Evolutionary conservation across 1,284 basidiomycete species (phyloP).

Genomic region (Sporisorium exsertum): DNA sequence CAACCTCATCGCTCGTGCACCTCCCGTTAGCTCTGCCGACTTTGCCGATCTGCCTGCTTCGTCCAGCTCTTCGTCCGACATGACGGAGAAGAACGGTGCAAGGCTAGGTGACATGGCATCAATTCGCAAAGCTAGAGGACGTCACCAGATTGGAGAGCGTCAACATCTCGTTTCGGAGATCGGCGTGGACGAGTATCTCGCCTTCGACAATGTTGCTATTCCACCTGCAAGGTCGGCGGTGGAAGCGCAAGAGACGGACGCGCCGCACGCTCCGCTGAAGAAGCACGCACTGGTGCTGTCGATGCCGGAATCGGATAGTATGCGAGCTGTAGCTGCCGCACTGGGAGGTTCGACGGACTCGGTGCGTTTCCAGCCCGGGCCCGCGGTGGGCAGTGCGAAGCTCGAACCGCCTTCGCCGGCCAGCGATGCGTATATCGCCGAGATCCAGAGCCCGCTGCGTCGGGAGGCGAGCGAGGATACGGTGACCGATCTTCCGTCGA

Average conservation of each 20-base stretch:
- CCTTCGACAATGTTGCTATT: slow-evolving; percentile 18
- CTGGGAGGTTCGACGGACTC: slow-evolving; percentile 26
- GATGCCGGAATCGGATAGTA: slow-evolving; percentile 38
- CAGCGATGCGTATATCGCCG: slow-evolving; percentile 13
- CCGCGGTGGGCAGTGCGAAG: slow-evolving; percentile 25
- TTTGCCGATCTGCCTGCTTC: slow-evolving; percentile 36
- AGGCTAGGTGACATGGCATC: slow-evolving; percentile 35
- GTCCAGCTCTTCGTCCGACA: slow-evolving; percentile 26
- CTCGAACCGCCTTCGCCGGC: slow-evolving; percentile 31
- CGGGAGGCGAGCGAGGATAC: slow-evolving; percentile 30
- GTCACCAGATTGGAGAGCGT: slow-evolving; percentile 16
- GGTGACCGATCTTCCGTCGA: slow-evolving; percentile 11
- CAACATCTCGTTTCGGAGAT: slow-evolving; percentile 23
- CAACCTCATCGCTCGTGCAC: slow-evolving; percentile 43
- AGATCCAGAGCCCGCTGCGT: slow-evolving; percentile 10
- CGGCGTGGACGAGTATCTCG: slow-evolving; percentile 36
- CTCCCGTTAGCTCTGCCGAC: slow-evolving; percentile 52
- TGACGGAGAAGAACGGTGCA: slow-evolving; percentile 5
- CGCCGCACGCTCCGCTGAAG: slow-evolving; percentile 10
- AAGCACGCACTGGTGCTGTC: slow-evolving; percentile 5
- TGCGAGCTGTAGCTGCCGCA: slow-evolving; percentile 35
- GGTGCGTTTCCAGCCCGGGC: slow-evolving; percentile 30
- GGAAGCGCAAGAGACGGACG: background rate
- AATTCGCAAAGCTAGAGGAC: slow-evolving; percentile 36
- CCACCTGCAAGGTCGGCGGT: slow-evolving; percentile 2